Evolutionary conservation across 169 alveolate genomes (phyloP).

Genomic region (Cryptosporidium tyzzeri): DNA sequence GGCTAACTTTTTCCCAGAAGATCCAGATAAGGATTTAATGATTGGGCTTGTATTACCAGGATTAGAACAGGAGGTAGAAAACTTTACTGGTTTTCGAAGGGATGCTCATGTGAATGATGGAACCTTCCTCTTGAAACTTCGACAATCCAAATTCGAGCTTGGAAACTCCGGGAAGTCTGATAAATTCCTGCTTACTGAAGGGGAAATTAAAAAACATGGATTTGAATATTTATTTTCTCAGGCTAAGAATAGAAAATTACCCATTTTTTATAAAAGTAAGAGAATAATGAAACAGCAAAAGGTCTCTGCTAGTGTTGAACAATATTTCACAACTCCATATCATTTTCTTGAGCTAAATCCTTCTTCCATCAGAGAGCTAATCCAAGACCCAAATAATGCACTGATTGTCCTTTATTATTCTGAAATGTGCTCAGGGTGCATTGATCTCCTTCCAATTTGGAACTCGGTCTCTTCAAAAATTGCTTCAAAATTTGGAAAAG

Average conservation of each 20-base stretch:
- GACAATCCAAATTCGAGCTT: background rate
- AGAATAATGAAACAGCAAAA: background rate
- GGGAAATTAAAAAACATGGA: background rate
- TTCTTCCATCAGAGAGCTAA: background rate
- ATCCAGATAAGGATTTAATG: constrained; percentile 43
- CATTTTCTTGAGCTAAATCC: constrained; percentile 14
- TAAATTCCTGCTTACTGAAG: constrained; percentile 21
- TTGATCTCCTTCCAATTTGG: background rate
- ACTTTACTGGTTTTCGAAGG: constrained; percentile 15
- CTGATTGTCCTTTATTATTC: constrained; percentile 16
- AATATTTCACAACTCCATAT: constrained; percentile 3
- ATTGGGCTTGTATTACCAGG: constrained; percentile 50
- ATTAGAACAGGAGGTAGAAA: constrained; percentile 2
- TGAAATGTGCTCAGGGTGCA: background rate
- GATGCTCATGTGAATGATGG: constrained; percentile 27
- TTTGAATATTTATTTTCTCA: background rate
- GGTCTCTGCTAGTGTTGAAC: background rate
- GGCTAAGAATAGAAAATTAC: background rate
- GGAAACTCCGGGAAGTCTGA: background rate
- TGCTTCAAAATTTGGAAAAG: background rate
- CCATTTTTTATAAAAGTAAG: constrained; percentile 37
- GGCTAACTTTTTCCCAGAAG: constrained; percentile 54
- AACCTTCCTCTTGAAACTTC: constrained; percentile 38
- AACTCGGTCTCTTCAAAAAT: background rate
- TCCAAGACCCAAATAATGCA: constrained; percentile 2